Evolutionary conservation across 1,284 basidiomycete species (phyloP), one percentile per base, ranked within the genome.

Genomic region (Cryptococcus sp.): DNA sequence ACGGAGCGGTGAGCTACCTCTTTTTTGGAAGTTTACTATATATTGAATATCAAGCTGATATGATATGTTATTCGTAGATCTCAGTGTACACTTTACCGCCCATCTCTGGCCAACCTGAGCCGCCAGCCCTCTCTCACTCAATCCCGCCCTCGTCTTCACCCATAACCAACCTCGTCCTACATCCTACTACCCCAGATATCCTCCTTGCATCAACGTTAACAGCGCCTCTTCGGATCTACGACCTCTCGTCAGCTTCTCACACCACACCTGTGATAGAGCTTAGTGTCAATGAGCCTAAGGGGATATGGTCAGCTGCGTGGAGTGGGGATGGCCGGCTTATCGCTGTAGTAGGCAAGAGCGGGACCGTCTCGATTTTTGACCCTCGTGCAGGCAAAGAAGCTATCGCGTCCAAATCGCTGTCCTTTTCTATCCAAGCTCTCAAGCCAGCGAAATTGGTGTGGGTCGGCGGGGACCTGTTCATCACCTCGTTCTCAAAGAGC

Each of bases 111-210:
- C 3, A 43, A 3, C 13, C 46, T 19, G 17, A 22, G 1, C 23
- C 55, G 19, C 50, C 55, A 6, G 53, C 50, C 15, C 41, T 54
- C 1, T 15, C 50, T 3, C 58, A 53, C 22, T 61, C 63, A 1
- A 64, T 67, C 10, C 34, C 60, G 49, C 61, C 37, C 37, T 63
- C 62, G 3, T 50, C 56, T 15, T 63, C 65, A 19, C 46, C 74
- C 3, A 64, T 79, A 38, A 75, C 75, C 25, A 66, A 63, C 46
- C 46, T 80, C 39, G 34, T 67, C 2, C 68, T 79, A 20, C 79
- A 81, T 55, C 79, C 79, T 1, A 78, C 77, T 2, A 76, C 76
- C 0, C 69, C 75, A 0, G 62, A 66, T 5, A 52, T 81, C 20
- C 62, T 78, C 7, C 70, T 78, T 23, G 65, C 66, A 0, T 65